phyloP scores from a whole-genome alignment of 176 grass and related monocot species.

The Stipa capillata region DNA sequence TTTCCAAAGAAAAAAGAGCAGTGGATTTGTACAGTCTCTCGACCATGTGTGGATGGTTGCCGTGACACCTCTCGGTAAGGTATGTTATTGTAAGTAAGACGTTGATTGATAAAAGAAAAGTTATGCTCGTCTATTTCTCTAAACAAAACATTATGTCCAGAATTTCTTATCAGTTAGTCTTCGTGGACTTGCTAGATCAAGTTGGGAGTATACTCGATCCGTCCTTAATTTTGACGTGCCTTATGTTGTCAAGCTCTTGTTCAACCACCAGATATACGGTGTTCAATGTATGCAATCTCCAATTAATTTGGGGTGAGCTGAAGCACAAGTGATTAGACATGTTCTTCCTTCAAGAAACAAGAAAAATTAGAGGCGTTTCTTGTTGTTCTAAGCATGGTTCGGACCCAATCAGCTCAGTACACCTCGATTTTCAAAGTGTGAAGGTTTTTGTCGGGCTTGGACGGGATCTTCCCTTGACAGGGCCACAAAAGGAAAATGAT shows the following conservation, averaged over 20 bases:
- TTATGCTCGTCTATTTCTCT: neutral
- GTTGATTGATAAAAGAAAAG: too few relatives aligned
- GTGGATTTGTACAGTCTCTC: too few relatives aligned
- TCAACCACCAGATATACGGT: neutral
- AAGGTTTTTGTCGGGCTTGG: neutral
- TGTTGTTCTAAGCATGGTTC: neutral
- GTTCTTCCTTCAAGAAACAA: slow-evolving; percentile 8
- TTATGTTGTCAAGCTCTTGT: neutral
- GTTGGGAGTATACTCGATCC: neutral
- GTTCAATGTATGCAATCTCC: neutral
- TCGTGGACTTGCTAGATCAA: neutral
- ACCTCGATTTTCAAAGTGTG: neutral
- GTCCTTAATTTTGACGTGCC: neutral
- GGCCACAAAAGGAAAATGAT: neutral
- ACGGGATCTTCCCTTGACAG: slow-evolving; percentile 18
- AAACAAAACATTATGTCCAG: too few relatives aligned
- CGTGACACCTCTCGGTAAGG: too few relatives aligned
- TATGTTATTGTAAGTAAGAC: too few relatives aligned
- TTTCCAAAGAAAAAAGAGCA: too few relatives aligned
- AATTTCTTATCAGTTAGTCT: neutral
- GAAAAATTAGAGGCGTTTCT: neutral
- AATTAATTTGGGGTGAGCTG: neutral
- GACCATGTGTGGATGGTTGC: too few relatives aligned
- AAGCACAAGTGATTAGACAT: neutral
- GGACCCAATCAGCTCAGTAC: neutral